phyloP scores from a whole-genome alignment of 2,329 filamentous ascomycete genomes.

The Curvularia spicifera region DNA sequence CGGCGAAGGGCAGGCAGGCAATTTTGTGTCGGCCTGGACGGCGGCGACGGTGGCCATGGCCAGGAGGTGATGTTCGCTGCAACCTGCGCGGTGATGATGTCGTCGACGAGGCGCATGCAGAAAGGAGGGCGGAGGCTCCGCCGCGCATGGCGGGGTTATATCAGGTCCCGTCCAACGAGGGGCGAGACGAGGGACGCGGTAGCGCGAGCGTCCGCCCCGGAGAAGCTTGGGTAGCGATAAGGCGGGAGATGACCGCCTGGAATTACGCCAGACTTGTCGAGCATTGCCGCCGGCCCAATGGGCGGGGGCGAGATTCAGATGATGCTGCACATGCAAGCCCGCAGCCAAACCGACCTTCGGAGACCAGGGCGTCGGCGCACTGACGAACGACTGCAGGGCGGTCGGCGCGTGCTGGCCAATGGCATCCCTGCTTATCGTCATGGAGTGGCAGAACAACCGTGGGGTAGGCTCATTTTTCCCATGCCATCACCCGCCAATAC shows the following conservation, averaged over 20 bases:
- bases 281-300: conserved; percentile 38
- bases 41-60: neutral
- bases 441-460: conserved; percentile 45
- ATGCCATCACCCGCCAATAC: conserved; percentile 33
- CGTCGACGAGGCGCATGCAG: conserved; percentile 23
- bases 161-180: conserved; percentile 38
- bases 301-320: conserved; percentile 26
- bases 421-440: conserved; percentile 31
- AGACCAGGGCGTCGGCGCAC: conserved; percentile 32
- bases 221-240: conserved; percentile 37
- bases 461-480: conserved; percentile 45
- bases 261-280: conserved; percentile 43
- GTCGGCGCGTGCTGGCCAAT: conserved; percentile 36
- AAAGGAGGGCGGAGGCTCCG: conserved; percentile 25
- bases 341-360: conserved; percentile 42
- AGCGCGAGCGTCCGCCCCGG: conserved; percentile 29
- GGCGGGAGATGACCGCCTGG: conserved; percentile 39
- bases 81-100: conserved; percentile 25
- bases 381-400: conserved; percentile 24
- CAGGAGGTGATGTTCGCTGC: neutral
- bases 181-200: conserved; percentile 9
- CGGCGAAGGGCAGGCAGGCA: conserved; percentile 10
- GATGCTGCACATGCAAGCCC: conserved; percentile 35
- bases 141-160: conserved; percentile 33
- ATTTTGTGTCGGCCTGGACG: conserved; percentile 8